Evolutionary conservation across 805 yeast species (phyloP).

Genomic region (Hanseniaspora hatyaiensis): DNA sequence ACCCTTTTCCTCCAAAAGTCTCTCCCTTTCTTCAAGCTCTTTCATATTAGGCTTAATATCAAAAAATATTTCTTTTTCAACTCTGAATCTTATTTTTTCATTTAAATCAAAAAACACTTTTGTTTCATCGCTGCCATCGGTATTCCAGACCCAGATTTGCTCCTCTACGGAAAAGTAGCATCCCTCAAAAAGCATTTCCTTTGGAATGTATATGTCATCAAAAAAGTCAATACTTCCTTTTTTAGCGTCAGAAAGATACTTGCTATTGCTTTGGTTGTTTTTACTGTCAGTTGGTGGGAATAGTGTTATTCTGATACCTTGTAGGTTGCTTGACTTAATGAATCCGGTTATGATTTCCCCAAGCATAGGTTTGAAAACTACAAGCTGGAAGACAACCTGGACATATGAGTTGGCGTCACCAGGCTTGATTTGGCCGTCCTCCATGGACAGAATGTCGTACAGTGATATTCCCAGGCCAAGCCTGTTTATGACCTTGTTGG

Average conservation of each 20-base stretch:
- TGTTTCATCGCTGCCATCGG: slow-evolving; percentile 42
- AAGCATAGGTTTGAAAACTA: slow-evolving; percentile 85
- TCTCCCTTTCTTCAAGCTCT: slow-evolving; percentile 34
- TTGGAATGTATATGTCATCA: slow-evolving; percentile 85
- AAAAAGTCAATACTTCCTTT: slow-evolving; percentile 55
- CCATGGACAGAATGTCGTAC: slow-evolving; percentile 71
- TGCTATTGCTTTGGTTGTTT: slow-evolving; percentile 9
- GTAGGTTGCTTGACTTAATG: slow-evolving; percentile 77
- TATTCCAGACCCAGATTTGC: slow-evolving; percentile 87
- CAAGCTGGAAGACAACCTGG: slow-evolving; percentile 58
- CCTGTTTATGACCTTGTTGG: slow-evolving; percentile 74
- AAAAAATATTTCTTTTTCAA: slow-evolving; percentile 78
- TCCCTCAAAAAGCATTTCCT: slow-evolving; percentile 65
- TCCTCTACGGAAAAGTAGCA: slow-evolving; percentile 59
- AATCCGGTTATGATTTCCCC: slow-evolving; percentile 91
- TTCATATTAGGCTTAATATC: slow-evolving; percentile 67
- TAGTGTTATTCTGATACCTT: slow-evolving; percentile 58
- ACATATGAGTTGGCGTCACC: slow-evolving; percentile 89
- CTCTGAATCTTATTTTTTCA: slow-evolving; percentile 82
- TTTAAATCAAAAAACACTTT: slow-evolving; percentile 76
- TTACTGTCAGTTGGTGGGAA: slow-evolving; percentile 11
- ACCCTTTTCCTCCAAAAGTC: slow-evolving; percentile 21
- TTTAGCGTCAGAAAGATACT: slow-evolving; percentile 31
- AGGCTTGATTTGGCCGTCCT: slow-evolving; percentile 81
- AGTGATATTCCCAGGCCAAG: slow-evolving; percentile 75